phyloP scores from a whole-genome alignment of 306 rosid genomes.

The Glycine soja region DNA sequence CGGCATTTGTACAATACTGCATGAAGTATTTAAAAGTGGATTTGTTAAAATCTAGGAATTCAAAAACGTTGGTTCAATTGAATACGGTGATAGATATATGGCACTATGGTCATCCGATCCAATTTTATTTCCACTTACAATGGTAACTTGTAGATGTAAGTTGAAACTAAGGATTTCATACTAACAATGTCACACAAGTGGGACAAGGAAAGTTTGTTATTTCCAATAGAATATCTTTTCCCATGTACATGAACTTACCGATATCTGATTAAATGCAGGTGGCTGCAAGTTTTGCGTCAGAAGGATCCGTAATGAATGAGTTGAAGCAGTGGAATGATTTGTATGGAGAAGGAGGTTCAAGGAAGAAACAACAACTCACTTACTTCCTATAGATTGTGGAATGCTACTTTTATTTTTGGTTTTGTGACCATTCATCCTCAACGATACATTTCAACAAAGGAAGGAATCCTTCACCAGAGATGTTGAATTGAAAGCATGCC shows the following conservation, averaged over 20 bases:
- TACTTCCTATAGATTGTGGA: slow-evolving; percentile 73
- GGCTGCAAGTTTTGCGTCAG: slow-evolving; percentile 90
- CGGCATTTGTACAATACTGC: not conserved
- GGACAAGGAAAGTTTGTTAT: not conserved
- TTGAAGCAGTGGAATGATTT: slow-evolving; percentile 92
- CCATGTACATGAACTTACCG: not conserved
- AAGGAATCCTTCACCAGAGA: slow-evolving; percentile 35
- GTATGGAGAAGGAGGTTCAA: slow-evolving; percentile 95
- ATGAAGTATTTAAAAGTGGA: not conserved
- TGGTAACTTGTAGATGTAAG: not conserved
- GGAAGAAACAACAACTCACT: slow-evolving; percentile 92
- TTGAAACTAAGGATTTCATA: not conserved
- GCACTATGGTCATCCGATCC: not conserved
- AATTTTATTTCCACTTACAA: not conserved
- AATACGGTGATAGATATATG: slow-evolving; percentile 3
- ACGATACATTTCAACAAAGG: slow-evolving; percentile 45
- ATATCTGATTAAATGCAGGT: slow-evolving; percentile 59
- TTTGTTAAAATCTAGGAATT: not conserved
- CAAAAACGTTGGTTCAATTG: not conserved
- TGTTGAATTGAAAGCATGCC: slow-evolving; percentile 36
- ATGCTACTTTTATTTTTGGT: slow-evolving; percentile 25
- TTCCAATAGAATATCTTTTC: not conserved
- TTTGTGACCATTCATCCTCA: slow-evolving; percentile 36
- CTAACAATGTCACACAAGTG: not conserved
- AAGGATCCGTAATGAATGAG: slow-evolving; percentile 88